phyloP scores from a whole-genome alignment of 306 rosid genomes.

The Lithocarpus polystachyus region DNA sequence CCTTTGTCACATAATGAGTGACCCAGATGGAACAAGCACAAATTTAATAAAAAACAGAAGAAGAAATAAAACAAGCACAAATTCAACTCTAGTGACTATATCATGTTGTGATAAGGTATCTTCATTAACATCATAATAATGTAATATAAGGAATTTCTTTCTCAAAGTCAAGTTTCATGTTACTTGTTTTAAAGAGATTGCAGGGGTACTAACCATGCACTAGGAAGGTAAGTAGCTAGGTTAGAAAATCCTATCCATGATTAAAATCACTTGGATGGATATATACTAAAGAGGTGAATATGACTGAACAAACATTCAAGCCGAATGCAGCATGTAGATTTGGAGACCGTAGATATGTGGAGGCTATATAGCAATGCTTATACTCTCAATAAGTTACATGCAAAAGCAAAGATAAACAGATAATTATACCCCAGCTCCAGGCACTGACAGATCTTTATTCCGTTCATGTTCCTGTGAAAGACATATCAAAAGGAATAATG shows the following conservation, averaged over 20 bases:
- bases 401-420: conserved; percentile 2
- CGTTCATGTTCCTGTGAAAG: conserved; percentile 64
- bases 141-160: no score
- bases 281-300: conserved; percentile 18
- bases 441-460: conserved; percentile 77
- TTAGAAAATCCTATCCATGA: not conserved
- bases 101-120: not conserved
- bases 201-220: not conserved
- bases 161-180: no score
- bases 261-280: not conserved
- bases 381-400: conserved; percentile 20
- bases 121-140: no score
- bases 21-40: no score
- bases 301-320: conserved; percentile 18
- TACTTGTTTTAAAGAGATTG: no score
- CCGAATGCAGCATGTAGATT: conserved; percentile 8
- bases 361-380: not conserved
- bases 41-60: no score
- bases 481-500: conserved; percentile 31
- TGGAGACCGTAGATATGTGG: not conserved
- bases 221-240: not conserved
- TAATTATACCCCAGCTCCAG: conserved; percentile 95
- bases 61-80: no score
- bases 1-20: no score
- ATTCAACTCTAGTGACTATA: not conserved